Evolutionary conservation across 345 rosid genomes (phyloP).

Genomic region (Melaleuca quinquenervia): DNA sequence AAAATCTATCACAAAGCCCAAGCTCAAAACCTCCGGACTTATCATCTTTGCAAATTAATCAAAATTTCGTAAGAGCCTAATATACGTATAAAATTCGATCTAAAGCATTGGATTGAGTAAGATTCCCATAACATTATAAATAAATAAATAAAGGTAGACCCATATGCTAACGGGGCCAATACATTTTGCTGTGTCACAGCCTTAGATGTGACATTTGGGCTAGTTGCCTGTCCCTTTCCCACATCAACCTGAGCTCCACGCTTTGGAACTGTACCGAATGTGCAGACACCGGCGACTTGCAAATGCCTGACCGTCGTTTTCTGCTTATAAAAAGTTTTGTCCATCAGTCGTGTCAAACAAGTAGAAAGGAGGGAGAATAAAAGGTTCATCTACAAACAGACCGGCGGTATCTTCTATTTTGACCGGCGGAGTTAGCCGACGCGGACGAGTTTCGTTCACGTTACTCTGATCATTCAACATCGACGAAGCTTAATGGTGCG

Average conservation of each 20-base stretch:
- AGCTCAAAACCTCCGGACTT: not conserved
- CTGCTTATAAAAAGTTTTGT: not conserved
- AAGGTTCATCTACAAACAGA: not conserved
- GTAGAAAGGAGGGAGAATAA: not conserved
- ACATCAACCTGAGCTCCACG: not conserved
- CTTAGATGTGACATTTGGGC: not conserved
- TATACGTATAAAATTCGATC: not conserved
- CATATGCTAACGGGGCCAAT: not conserved
- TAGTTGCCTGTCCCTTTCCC: not conserved
- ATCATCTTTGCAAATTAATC: not conserved
- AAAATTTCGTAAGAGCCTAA: not conserved
- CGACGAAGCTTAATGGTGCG: not conserved
- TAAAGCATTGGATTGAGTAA: not conserved
- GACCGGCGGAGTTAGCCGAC: not conserved
- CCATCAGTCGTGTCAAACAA: not conserved
- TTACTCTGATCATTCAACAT: not conserved
- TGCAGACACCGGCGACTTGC: not conserved
- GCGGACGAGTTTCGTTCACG: not conserved
- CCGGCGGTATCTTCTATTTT: not conserved
- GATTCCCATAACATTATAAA: not conserved
- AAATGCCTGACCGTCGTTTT: not conserved
- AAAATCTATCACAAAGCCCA: not conserved
- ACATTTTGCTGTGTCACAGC: not conserved
- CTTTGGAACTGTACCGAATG: not conserved
- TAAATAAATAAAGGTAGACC: not conserved